Conservation (phyloP, 2,329 filamentous ascomycete genomes). For the Tetracladium maxilliforme region DNA sequence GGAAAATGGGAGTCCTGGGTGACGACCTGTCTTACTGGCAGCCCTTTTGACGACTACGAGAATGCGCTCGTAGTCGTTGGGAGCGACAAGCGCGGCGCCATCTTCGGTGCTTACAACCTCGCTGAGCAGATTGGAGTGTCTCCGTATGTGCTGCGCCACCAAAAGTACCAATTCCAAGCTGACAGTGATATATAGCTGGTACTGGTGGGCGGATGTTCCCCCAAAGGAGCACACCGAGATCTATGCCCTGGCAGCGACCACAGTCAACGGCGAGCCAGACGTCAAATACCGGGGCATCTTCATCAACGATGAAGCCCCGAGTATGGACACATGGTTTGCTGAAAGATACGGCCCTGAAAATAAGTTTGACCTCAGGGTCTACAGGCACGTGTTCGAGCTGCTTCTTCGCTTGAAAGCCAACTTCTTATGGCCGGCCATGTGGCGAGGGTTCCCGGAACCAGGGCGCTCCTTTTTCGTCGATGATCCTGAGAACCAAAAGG, state of each 20-base stretch:
- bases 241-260: slow-evolving; percentile 36
- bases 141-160: slow-evolving; percentile 19
- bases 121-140: slow-evolving; percentile 49
- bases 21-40: too few species aligned
- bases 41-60: slow-evolving; percentile 27
- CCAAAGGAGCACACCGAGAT: slow-evolving; percentile 33
- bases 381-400: slow-evolving; percentile 47
- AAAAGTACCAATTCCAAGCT: too few species aligned
- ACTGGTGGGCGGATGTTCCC: slow-evolving; percentile 53
- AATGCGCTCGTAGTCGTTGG: slow-evolving; percentile 39
- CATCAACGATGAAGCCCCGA: slow-evolving; percentile 56
- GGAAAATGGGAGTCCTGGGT: slow-evolving; percentile 45
- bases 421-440: slow-evolving; percentile 55
- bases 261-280: slow-evolving; percentile 41
- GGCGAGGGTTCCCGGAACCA: slow-evolving; percentile 31
- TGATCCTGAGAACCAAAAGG: slow-evolving; percentile 38
- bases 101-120: slow-evolving; percentile 43
- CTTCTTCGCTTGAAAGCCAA: slow-evolving; percentile 46
- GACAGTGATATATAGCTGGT: too few species aligned
- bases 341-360: slow-evolving; percentile 29
- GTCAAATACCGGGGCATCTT: slow-evolving; percentile 58
- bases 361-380: slow-evolving; percentile 42
- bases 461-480: slow-evolving; percentile 47
- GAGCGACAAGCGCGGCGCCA: slow-evolving; percentile 41
- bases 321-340: slow-evolving; percentile 41